phyloP scores from a whole-genome alignment of 164 flowering plant genomes.

The Akebia trifoliata region DNA sequence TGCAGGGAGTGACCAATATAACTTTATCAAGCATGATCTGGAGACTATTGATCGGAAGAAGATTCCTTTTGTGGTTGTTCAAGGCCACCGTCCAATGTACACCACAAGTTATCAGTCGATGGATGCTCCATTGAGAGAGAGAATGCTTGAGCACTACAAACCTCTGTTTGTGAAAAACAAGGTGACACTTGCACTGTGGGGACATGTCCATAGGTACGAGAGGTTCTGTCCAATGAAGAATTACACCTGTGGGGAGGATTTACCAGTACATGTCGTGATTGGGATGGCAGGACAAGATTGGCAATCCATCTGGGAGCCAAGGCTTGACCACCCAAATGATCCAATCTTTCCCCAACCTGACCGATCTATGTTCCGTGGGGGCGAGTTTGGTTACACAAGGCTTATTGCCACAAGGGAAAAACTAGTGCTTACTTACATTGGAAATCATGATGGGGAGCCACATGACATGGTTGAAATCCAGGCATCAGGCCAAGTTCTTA shows the following conservation, averaged over 20 bases:
- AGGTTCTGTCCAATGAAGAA: constrained; percentile 89
- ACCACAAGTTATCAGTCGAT: constrained; percentile 65
- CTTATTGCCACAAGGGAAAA: constrained; percentile 71
- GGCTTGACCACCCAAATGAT: constrained; percentile 53
- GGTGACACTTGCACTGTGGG: constrained; percentile 90
- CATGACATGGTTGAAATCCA: constrained; percentile 78
- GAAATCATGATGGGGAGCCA: constrained; percentile 87
- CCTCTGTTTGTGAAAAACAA: constrained; percentile 77
- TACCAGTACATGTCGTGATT: constrained; percentile 83
- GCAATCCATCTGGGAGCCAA: constrained; percentile 88
- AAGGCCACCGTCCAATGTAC: constrained; percentile 99
- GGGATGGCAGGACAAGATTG: constrained; percentile 99
- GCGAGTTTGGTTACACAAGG: constrained; percentile 90
- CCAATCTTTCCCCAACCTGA: constrained; percentile 83
- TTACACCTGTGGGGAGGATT: constrained; percentile 66
- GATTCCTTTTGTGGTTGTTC: constrained; percentile 86
- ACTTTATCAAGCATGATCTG: constrained; percentile 66
- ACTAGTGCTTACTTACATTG: constrained; percentile 66
- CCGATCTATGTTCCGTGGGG: constrained; percentile 68
- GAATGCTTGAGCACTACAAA: constrained; percentile 65
- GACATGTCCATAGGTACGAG: constrained; percentile 94
- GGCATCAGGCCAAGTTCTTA: constrained; percentile 51
- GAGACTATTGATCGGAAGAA: constrained; percentile 60
- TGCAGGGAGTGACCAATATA: constrained; percentile 69
- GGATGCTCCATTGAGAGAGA: constrained; percentile 56